Conservation (phyloP, 805 yeast species). For the Hanseniaspora hatyaiensis region DNA sequence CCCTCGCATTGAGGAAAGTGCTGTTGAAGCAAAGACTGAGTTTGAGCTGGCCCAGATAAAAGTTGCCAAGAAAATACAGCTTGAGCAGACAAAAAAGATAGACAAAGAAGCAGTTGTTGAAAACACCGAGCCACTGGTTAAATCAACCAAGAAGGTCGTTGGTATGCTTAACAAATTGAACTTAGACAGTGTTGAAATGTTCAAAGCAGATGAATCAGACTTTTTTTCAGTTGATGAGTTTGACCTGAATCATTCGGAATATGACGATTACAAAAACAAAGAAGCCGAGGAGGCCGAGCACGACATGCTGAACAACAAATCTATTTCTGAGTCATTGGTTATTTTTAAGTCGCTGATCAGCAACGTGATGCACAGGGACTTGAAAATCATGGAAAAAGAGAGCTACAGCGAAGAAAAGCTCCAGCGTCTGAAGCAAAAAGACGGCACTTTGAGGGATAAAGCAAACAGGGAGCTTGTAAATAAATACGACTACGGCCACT, state of each 20-base stretch:
- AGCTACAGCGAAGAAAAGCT: no score
- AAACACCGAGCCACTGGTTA: neutral
- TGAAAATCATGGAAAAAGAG: no score
- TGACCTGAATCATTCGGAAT: neutral
- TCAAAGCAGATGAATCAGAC: neutral
- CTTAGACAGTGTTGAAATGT: constrained; percentile 2
- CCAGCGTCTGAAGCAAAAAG: no score
- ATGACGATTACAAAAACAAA: no score
- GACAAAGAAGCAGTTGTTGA: neutral
- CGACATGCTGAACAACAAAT: no score
- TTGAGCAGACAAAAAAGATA: neutral
- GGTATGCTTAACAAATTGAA: neutral
- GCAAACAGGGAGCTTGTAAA: no score
- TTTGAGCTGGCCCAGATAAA: neutral
- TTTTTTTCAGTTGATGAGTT: neutral
- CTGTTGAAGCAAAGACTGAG: neutral
- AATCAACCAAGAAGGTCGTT: neutral
- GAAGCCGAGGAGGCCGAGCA: no score
- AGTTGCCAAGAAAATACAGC: neutral
- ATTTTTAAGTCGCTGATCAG: no score
- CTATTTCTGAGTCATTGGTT: no score
- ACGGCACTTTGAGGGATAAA: no score
- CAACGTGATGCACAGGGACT: no score
- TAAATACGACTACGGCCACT: no score
- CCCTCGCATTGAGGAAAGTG: neutral